Conservation (phyloP, 75 land plant species). For the Sequoiadendron giganteum region DNA sequence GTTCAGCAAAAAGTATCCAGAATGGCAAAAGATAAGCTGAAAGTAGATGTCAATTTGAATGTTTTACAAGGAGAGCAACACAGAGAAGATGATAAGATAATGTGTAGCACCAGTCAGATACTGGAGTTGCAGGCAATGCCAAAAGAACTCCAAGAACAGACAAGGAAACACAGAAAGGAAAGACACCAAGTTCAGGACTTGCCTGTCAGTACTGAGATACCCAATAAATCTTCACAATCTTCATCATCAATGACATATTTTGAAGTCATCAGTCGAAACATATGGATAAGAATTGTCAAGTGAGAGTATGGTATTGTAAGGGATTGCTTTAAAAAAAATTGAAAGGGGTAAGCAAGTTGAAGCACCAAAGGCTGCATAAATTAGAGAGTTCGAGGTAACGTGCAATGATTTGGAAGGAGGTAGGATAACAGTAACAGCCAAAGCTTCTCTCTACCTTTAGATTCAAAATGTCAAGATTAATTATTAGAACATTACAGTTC, state of each 20-base stretch:
- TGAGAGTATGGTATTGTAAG: not conserved
- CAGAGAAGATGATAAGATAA: not conserved
- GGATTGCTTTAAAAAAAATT: not conserved
- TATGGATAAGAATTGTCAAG: not conserved
- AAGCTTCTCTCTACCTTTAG: not conserved
- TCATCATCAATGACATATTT: not conserved
- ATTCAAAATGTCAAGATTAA: too few species aligned
- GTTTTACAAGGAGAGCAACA: not conserved
- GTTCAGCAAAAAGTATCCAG: not conserved
- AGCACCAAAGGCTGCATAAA: not conserved
- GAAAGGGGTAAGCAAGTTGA: not conserved
- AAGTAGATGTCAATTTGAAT: not conserved
- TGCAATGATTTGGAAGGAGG: not conserved
- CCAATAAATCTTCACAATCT: not conserved
- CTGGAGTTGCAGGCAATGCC: not conserved
- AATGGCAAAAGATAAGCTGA: not conserved
- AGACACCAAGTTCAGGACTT: not conserved
- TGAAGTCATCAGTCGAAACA: not conserved
- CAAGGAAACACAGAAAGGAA: not conserved
- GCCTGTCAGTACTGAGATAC: not conserved
- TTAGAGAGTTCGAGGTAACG: not conserved
- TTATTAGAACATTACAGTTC: too few species aligned
- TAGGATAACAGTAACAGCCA: not conserved
- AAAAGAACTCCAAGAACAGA: not conserved
- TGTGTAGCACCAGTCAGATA: not conserved